phyloP scores from a whole-genome alignment of 129 eudicot genomes.

The Flaveria bidentis region DNA sequence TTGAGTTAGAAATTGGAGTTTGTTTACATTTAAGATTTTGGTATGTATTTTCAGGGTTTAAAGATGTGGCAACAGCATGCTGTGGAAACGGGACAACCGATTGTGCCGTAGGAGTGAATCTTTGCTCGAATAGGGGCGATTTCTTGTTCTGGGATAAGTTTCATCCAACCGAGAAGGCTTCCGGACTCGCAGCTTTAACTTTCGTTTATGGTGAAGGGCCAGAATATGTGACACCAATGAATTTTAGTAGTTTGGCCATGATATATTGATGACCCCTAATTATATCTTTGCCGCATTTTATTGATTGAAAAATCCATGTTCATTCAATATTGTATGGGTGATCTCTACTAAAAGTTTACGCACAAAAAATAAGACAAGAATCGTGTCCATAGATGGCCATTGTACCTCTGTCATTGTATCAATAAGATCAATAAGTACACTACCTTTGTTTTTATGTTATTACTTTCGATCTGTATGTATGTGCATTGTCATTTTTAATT shows the following conservation, averaged over 20 bases:
- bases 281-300: neutral
- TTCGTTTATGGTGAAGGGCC: slow-evolving; percentile 43
- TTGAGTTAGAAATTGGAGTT: neutral
- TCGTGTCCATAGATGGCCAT: neutral
- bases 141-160: slow-evolving; percentile 57
- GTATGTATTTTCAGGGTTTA: slow-evolving; percentile 38
- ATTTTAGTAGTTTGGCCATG: slow-evolving; percentile 49
- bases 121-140: slow-evolving; percentile 42
- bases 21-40: neutral
- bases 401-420: neutral
- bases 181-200: slow-evolving; percentile 40
- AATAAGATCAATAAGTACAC: neutral
- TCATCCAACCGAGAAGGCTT: slow-evolving; percentile 59
- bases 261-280: neutral
- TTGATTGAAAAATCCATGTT: slow-evolving; percentile 13
- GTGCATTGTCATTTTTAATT: neutral
- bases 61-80: slow-evolving; percentile 46
- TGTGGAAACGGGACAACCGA: slow-evolving; percentile 46
- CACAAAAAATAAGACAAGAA: neutral
- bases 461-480: neutral
- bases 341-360: neutral
- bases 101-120: slow-evolving; percentile 34
- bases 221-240: slow-evolving; percentile 46
- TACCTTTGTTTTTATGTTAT: neutral
- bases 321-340: slow-evolving; percentile 11